These are phyloP conservation scores for Gymnopus androsaceus DNA, from an alignment of 1,284 basidiomycete genomes.

Conservation along the genomic window DNA sequence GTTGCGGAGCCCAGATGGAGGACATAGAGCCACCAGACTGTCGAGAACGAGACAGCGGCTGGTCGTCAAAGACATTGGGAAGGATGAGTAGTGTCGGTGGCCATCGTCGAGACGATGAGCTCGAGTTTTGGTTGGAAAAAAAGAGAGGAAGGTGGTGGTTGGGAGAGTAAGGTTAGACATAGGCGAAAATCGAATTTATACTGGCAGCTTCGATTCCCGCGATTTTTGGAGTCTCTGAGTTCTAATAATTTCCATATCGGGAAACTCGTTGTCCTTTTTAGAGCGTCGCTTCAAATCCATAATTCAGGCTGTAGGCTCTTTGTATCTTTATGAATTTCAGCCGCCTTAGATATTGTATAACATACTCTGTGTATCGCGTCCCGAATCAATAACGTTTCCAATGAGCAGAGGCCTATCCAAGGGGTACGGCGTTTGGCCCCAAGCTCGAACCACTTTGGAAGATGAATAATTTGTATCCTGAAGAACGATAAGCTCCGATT, in stretches of 20 bases:
- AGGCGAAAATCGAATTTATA: slow-evolving; percentile 3
- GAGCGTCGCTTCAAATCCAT: too few relatives aligned
- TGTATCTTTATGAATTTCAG: too few relatives aligned
- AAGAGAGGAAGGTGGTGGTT: not conserved
- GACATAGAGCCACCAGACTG: slow-evolving; percentile 13
- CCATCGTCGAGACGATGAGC: slow-evolving; percentile 11
- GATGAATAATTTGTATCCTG: too few relatives aligned
- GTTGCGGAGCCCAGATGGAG: slow-evolving; percentile 79
- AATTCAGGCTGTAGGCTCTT: too few relatives aligned
- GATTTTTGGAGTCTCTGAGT: not conserved
- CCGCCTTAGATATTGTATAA: not conserved
- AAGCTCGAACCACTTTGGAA: too few relatives aligned
- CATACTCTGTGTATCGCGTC: not conserved
- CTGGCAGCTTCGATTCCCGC: slow-evolving; percentile 2
- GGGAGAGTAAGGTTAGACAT: not conserved
- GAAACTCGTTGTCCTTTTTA: not conserved
- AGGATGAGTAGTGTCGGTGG: slow-evolving; percentile 10
- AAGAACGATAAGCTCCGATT: too few relatives aligned
- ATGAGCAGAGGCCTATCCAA: not conserved
- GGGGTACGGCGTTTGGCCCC: too few relatives aligned
- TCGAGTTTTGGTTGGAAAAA: not conserved
- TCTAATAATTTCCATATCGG: not conserved
- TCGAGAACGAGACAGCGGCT: slow-evolving; percentile 7
- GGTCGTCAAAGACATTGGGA: slow-evolving; percentile 5
- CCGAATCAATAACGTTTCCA: not conserved